phyloP scores from a whole-genome alignment of 2,329 filamentous ascomycete species.

The Ophiocordyceps camponoti-floridani region DNA sequence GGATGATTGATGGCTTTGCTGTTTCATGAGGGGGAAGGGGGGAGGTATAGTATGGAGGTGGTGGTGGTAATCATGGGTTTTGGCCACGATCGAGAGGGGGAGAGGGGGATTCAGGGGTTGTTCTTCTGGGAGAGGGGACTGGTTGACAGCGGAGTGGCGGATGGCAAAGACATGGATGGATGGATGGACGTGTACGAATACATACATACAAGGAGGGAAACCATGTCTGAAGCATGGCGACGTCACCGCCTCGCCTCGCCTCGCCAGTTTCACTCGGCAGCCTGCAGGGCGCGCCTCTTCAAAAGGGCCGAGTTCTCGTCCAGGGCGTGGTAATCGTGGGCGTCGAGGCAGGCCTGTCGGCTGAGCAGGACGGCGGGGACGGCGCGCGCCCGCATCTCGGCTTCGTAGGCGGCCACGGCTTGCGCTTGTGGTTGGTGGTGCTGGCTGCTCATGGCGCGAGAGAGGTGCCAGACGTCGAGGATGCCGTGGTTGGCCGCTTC shows the following conservation, averaged over 20 bases:
- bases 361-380: constrained; percentile 12
- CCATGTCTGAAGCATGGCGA: too few relatives aligned
- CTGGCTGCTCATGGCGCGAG: constrained; percentile 6
- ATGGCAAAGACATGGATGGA: too few relatives aligned
- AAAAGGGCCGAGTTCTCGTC: constrained; percentile 15
- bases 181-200: too few relatives aligned
- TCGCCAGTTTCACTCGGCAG: background rate
- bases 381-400: constrained; percentile 11
- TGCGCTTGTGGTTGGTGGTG: constrained; percentile 3
- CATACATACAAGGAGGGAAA: too few relatives aligned
- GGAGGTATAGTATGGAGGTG: too few relatives aligned
- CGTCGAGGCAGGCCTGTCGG: constrained; percentile 14
- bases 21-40: too few relatives aligned
- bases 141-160: too few relatives aligned
- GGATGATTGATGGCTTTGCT: too few relatives aligned
- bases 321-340: constrained; percentile 12
- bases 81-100: too few relatives aligned
- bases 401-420: constrained; percentile 12
- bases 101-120: too few relatives aligned
- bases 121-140: too few relatives aligned
- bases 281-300: constrained; percentile 7
- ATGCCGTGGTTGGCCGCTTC: constrained; percentile 22
- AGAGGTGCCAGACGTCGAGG: constrained; percentile 16
- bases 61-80: too few relatives aligned
- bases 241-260: background rate